Conservation (phyloP, 352 stramenopile species). For the Globisporangium acanthophoron region DNA sequence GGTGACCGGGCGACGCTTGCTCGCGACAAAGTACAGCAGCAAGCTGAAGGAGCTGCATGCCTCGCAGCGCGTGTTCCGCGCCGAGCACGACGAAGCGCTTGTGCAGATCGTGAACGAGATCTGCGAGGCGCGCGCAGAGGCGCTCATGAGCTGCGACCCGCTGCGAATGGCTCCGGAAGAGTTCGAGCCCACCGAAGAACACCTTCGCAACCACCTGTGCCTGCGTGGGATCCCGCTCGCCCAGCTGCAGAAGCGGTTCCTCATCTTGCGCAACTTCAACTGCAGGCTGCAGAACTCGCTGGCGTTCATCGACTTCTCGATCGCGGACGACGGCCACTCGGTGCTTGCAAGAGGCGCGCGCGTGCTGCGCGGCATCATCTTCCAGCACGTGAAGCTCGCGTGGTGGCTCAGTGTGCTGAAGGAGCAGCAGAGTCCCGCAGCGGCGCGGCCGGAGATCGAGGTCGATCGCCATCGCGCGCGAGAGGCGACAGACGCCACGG, state of each 20-base stretch:
- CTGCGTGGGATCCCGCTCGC: conserved; percentile 42
- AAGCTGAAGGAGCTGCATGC: conserved; percentile 60
- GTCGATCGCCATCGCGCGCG: conserved; percentile 76
- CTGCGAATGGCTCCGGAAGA: conserved; percentile 82
- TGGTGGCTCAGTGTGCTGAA: conserved; percentile 88
- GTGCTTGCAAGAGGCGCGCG: conserved; percentile 57
- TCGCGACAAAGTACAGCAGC: conserved; percentile 63
- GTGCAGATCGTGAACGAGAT: conserved; percentile 83
- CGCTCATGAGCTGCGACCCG: conserved; percentile 70
- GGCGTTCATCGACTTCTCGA: conserved; percentile 81
- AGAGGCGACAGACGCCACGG: conserved; percentile 50
- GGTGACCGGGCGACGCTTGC: conserved; percentile 59
- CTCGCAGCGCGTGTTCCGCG: conserved; percentile 63
- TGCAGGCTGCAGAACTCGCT: conserved; percentile 81
- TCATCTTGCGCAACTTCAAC: conserved; percentile 87
- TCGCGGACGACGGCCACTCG: conserved; percentile 41
- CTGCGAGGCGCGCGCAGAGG: conserved; percentile 72
- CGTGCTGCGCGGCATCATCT: conserved; percentile 62
- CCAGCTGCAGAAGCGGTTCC: conserved; percentile 69
- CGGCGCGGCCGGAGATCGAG: conserved; percentile 78
- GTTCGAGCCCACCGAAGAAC: conserved; percentile 62
- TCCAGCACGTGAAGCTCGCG: conserved; percentile 85
- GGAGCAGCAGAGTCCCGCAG: conserved; percentile 78
- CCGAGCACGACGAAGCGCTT: conserved; percentile 63
- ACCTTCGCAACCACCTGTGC: conserved; percentile 44